These are phyloP conservation scores for Solanum rostratum DNA, from an alignment of 257 asterid species.

Conservation along the genomic window DNA sequence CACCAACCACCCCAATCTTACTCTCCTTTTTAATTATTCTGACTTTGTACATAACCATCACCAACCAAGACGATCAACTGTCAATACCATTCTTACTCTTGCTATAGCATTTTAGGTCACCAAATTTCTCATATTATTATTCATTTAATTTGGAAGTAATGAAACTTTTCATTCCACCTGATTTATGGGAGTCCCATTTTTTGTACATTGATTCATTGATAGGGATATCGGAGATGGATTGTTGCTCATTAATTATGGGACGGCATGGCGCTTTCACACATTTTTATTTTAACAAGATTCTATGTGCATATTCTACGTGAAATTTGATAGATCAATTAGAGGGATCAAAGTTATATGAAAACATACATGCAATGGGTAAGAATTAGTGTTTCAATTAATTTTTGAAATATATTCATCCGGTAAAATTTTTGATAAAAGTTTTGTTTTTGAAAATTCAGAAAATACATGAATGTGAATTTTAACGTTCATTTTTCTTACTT, in stretches of 20 bases:
- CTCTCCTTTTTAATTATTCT: slow-evolving; percentile 3
- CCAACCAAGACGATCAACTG: not conserved
- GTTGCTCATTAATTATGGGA: not conserved
- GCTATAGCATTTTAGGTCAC: not conserved
- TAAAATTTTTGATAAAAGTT: too few relatives aligned
- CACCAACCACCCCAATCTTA: not conserved
- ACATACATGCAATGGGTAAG: too few relatives aligned
- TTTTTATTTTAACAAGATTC: not conserved
- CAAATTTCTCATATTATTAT: not conserved
- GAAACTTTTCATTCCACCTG: not conserved
- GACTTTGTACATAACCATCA: slow-evolving; percentile 3
- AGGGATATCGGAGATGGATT: not conserved
- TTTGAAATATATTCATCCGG: too few relatives aligned
- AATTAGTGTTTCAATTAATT: too few relatives aligned
- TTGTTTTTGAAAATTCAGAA: too few relatives aligned
- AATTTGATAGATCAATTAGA: too few relatives aligned
- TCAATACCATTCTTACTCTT: not conserved
- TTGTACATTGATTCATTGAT: not conserved
- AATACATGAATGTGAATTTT: too few relatives aligned
- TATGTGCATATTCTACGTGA: too few relatives aligned
- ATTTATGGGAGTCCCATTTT: not conserved
- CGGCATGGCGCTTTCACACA: not conserved
- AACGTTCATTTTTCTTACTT: too few relatives aligned
- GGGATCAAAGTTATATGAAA: too few relatives aligned
- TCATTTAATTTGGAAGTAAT: not conserved